Conservation (phyloP, 129 eudicot species). For the Artemisia argyi region DNA sequence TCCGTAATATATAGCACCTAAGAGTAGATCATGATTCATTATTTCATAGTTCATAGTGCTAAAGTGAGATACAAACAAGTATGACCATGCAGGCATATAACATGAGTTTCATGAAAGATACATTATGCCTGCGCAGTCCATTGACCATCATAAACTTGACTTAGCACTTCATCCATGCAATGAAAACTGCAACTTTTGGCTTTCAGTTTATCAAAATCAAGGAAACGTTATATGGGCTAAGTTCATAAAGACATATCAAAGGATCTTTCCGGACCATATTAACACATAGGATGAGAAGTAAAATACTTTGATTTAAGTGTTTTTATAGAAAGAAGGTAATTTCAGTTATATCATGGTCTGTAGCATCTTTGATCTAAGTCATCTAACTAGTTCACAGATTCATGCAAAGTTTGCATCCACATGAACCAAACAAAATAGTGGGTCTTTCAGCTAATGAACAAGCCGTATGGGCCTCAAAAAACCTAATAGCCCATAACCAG, state of each 20-base stretch:
- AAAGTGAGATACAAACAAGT: background rate
- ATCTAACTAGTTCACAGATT: background rate
- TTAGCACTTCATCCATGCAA: background rate
- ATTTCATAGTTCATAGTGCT: background rate
- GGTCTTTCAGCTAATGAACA: background rate
- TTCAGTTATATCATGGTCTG: background rate
- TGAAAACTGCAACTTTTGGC: background rate
- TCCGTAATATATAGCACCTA: background rate
- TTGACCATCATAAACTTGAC: background rate
- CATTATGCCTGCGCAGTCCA: background rate
- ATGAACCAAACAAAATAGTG: too few species aligned
- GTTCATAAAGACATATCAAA: background rate
- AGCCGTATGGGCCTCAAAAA: background rate
- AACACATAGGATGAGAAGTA: background rate
- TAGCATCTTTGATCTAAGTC: background rate
- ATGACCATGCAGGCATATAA: background rate
- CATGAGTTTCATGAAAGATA: background rate
- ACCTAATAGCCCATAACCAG: background rate
- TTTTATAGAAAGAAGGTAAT: background rate
- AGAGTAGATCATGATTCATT: background rate
- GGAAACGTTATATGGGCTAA: background rate
- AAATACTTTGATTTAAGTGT: too few species aligned
- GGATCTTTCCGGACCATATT: background rate
- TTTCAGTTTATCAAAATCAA: background rate
- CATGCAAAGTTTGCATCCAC: background rate